Evolutionary conservation across 768 basidiomycete species (phyloP), one percentile per base, ranked within the genome.

Genomic region (Xanthoconium purpureum): DNA sequence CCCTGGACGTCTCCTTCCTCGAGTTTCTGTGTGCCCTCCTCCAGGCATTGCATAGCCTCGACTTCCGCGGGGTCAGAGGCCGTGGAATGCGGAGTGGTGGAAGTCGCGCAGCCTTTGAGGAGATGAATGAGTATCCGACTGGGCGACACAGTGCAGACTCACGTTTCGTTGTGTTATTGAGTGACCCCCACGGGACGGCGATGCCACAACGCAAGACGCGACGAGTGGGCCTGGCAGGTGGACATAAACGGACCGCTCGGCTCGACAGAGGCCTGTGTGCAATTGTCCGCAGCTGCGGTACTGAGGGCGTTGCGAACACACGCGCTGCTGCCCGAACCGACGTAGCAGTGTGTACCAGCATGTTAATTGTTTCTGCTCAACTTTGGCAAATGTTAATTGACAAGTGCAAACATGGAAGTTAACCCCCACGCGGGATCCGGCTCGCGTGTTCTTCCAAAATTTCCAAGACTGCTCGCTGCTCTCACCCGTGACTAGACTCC

Each of bases 1-100:
- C 78, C 83, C 62, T 88, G 78, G 4, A 94, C 84, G 59, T 94
- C 92, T 20, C 92, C 92, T 65, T 92, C 89, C 70, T 93, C 92
- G 36, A 94, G 77, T 64, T 89, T 90, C 63, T 82, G 78, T 2
- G 92, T 93, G 39, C 92, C 91, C 66, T 87, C 81, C 72, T 93
- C 92, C 20, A 94, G 79, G 59, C 87, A 91, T 50, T 80, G 79
- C 70, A 89, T 74, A 4, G 91, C 89, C 71, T 93, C 91, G 24
- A 77, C 75, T 63, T 93, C 89, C 55, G 88, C 90, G 32, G 91
- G 91, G 73, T 94, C 91, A 24, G 83, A 81, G 36, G 89, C 79
- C 20, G 86, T 85, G n/a, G 90, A 93, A 64, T 91, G 88, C 8
- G 85, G 82, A 12, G 89, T 90, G 11, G 84, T 84, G 35, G 89